phyloP scores from a whole-genome alignment of 495 filamentous ascomycete genomes.

The Tuber umbilicatum region DNA sequence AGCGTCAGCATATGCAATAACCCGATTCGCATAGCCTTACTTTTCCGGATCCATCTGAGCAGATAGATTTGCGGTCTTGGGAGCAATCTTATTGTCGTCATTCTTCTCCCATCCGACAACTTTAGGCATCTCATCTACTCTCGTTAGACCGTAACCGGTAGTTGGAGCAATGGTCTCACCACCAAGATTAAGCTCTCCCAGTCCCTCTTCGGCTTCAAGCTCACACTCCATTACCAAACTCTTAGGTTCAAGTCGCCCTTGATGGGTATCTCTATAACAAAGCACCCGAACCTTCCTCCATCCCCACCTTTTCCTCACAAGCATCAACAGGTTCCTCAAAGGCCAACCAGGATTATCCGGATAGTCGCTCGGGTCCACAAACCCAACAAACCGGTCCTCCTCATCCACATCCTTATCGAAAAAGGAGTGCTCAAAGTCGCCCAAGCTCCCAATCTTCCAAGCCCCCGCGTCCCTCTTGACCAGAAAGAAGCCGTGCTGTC shows the following conservation, averaged over 20 bases:
- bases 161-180: slow-evolving; percentile 12
- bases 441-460: slow-evolving; percentile 70
- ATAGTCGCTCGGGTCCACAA: slow-evolving; percentile 90
- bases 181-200: slow-evolving; percentile 30
- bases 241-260: slow-evolving; percentile 65
- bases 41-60: slow-evolving; percentile 85
- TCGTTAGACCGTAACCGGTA: slow-evolving; percentile 33
- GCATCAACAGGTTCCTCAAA: slow-evolving; percentile 77
- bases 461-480: slow-evolving; percentile 55
- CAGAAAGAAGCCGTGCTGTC: slow-evolving; percentile 90
- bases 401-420: slow-evolving; percentile 59
- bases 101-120: slow-evolving; percentile 94
- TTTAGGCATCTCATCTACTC: slow-evolving; percentile 60
- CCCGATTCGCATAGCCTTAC: slow-evolving; percentile 39
- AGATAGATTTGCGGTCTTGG: slow-evolving; percentile 68
- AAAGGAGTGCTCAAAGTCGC: slow-evolving; percentile 77
- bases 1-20: slow-evolving; percentile 13
- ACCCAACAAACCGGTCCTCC: slow-evolving; percentile 71
- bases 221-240: slow-evolving; percentile 69
- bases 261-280: slow-evolving; percentile 80
- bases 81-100: slow-evolving; percentile 62
- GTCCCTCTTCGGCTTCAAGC: slow-evolving; percentile 44
- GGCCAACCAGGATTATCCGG: slow-evolving; percentile 81
- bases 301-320: slow-evolving; percentile 75
- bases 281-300: slow-evolving; percentile 72